Conservation (phyloP, 805 yeast genomes). For the Candida cerambycidarum region DNA sequence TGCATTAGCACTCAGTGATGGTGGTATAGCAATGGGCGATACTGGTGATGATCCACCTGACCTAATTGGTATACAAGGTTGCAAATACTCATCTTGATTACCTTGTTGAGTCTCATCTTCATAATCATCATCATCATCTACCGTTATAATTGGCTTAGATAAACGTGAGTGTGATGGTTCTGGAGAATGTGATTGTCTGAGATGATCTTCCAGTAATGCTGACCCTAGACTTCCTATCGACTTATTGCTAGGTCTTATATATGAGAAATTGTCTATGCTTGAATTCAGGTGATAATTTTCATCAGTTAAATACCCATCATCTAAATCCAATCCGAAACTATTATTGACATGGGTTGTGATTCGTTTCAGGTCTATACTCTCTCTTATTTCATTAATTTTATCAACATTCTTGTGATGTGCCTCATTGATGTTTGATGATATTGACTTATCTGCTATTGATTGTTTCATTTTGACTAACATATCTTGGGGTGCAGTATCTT, state of each 20-base stretch:
- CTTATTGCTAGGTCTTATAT: conserved; percentile 1
- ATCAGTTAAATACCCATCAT: conserved; percentile 6
- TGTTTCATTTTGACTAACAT: conserved; percentile 26
- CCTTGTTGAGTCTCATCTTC: too few species aligned
- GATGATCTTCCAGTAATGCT: conserved; percentile 6
- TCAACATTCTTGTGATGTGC: not conserved
- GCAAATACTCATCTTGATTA: not conserved
- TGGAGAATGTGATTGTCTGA: too few species aligned
- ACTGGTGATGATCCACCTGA: conserved; percentile 14
- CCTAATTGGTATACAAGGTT: not conserved
- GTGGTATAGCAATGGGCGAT: conserved; percentile 29
- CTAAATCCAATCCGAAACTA: conserved; percentile 6
- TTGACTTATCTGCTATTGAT: conserved; percentile 24
- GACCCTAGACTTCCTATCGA: conserved; percentile 13
- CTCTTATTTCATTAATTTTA: conserved; percentile 31
- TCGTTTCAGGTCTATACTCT: conserved; percentile 36
- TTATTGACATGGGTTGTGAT: conserved; percentile 17
- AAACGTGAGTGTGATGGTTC: too few species aligned
- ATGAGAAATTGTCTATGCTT: conserved; percentile 5
- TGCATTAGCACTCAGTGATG: conserved; percentile 29
- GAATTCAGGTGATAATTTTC: conserved; percentile 12
- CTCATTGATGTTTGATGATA: conserved; percentile 9
- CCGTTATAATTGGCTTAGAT: conserved; percentile 14
- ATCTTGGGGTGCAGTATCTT: conserved; percentile 20
- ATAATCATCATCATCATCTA: conserved; percentile 6